Conservation (phyloP, 1,284 basidiomycete species). For the Cystobasidium sp. region DNA sequence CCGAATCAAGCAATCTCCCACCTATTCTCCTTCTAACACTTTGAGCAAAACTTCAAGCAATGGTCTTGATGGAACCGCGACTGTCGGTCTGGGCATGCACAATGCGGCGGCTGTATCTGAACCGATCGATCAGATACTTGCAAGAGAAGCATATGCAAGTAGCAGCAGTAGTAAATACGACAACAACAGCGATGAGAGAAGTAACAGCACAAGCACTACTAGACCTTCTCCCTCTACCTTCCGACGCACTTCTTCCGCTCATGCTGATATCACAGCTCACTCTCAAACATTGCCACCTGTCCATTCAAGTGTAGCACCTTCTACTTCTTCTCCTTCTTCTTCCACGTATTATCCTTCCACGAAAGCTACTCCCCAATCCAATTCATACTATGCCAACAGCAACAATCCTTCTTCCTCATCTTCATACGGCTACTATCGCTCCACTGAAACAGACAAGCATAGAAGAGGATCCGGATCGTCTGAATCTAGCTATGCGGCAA, state of each 20-base stretch:
- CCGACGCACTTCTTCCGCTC: conserved; percentile 11
- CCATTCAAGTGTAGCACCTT: neutral
- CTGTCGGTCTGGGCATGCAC: neutral
- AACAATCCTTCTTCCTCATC: conserved; percentile 12
- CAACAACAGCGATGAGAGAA: neutral
- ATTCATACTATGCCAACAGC: conserved; percentile 13
- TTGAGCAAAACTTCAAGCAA: neutral
- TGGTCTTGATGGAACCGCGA: neutral
- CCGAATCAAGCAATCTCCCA: conserved; percentile 19
- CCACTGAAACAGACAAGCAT: conserved; percentile 11
- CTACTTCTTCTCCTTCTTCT: conserved; percentile 11
- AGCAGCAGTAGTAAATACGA: neutral
- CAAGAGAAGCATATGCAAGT: conserved; percentile 10
- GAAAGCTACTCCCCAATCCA: neutral
- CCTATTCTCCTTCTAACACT: conserved; percentile 31
- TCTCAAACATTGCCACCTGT: neutral
- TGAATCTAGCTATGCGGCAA: conserved; percentile 43
- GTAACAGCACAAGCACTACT: conserved; percentile 11
- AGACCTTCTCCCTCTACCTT: neutral
- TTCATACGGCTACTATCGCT: conserved; percentile 19
- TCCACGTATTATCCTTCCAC: neutral
- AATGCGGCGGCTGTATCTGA: neutral
- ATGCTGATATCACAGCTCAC: conserved; percentile 9
- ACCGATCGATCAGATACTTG: conserved; percentile 23
- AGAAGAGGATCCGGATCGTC: conserved; percentile 23